These are phyloP conservation scores for Coemansia sp. DNA, from an alignment of 192 early-diverging fungal genomes.

Conservation along the genomic window DNA sequence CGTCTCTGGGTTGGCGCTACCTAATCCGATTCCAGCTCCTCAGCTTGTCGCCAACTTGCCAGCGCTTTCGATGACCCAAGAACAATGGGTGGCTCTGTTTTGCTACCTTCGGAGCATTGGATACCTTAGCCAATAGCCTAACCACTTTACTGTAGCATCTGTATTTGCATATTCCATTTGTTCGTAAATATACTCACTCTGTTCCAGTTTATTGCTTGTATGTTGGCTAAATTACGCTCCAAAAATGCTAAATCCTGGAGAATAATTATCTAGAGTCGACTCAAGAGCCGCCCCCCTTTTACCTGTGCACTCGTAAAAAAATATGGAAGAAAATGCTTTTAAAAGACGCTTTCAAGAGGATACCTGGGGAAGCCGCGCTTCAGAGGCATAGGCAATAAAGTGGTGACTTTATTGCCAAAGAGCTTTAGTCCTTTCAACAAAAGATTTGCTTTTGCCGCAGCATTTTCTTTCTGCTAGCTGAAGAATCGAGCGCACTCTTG, in stretches of 20 bases:
- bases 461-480: background rate
- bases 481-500: background rate
- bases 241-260: too few relatives aligned
- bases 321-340: too few relatives aligned
- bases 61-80: conserved; percentile 12
- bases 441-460: background rate
- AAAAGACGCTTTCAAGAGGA: too few relatives aligned
- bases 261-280: too few relatives aligned
- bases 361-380: background rate
- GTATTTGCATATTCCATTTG: background rate
- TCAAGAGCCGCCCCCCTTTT: too few relatives aligned
- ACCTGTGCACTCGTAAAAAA: too few relatives aligned
- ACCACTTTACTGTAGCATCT: background rate
- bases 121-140: conserved; percentile 6
- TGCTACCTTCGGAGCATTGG: conserved; percentile 11
- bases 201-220: too few relatives aligned
- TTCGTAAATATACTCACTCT: background rate
- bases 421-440: background rate
- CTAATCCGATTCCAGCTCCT: conserved; percentile 6
- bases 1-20: background rate
- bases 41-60: conserved; percentile 19
- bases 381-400: background rate
- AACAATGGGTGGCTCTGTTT: conserved; percentile 16
- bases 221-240: too few relatives aligned
- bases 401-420: background rate